Percentiles rank a stretch among this genome's conserved stretches.
Evolutionary conservation across 441 rosid genomes (phyloP).

Genomic region (Biscutella laevigata): DNA sequence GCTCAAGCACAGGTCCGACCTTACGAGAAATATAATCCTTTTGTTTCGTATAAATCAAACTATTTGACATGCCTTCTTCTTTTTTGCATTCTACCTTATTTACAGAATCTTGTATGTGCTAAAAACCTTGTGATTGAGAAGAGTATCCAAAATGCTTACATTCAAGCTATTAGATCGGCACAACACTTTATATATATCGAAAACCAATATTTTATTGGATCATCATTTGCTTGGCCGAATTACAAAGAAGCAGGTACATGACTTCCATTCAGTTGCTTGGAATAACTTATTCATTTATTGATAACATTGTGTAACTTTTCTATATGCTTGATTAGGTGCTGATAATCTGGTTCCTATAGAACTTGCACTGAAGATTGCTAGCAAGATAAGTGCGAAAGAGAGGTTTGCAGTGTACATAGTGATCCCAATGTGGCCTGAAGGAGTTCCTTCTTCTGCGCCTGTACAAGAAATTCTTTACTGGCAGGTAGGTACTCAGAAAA

Average conservation of each 20-base stretch:
- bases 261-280: not conserved
- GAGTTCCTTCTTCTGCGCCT: conserved; percentile 54
- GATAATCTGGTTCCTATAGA: conserved; percentile 87
- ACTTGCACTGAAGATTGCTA: conserved; percentile 62
- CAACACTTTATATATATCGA: conserved; percentile 78
- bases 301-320: not conserved
- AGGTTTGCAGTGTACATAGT: conserved; percentile 68
- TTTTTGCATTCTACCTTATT: conserved; percentile 9
- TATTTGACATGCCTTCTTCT: not conserved
- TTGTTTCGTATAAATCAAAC: not conserved
- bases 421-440: conserved; percentile 94
- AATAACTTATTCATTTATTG: not conserved
- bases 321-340: conserved; percentile 44
- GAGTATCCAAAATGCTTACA: conserved; percentile 82
- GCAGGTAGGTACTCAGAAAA: conserved; percentile 43
- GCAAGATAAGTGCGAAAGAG: conserved; percentile 64
- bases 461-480: conserved; percentile 83
- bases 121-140: conserved; percentile 73
- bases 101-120: conserved; percentile 72
- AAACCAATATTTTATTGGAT: conserved; percentile 84
- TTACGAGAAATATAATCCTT: not conserved
- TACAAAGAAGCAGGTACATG: conserved; percentile 64
- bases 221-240: conserved; percentile 72
- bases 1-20: conserved; percentile 48
- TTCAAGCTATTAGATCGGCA: conserved; percentile 80